Percentiles rank a stretch among this genome's conserved stretches.
Evolutionary conservation across 2,329 filamentous ascomycete species (phyloP).

Genomic region (Hymenoscyphus salicellus): DNA sequence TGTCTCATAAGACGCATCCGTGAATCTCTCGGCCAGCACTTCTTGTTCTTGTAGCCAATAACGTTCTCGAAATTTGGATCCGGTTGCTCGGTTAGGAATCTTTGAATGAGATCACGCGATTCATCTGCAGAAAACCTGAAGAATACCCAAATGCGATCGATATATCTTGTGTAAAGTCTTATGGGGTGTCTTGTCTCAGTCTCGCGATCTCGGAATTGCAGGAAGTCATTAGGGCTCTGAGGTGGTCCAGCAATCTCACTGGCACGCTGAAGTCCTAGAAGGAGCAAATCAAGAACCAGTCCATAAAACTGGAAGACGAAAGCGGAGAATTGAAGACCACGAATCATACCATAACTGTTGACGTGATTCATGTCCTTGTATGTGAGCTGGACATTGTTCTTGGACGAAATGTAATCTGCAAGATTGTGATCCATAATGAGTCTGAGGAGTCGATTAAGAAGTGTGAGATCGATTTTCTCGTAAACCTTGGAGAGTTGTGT

Average conservation of each 20-base stretch:
- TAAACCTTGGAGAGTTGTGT: conserved; percentile 99
- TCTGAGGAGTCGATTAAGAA: conserved; percentile 87
- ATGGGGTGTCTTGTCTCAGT: conserved; percentile 94
- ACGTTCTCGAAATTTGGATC: conserved; percentile 99
- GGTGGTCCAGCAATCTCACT: conserved; percentile 96
- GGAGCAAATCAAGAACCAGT: conserved; percentile 84
- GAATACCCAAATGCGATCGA: conserved; percentile 98
- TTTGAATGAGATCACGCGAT: conserved; percentile 91
- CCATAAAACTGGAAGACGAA: conserved; percentile 99
- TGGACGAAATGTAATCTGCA: conserved; percentile 97
- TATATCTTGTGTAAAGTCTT: conserved; percentile 93
- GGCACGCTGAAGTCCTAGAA: conserved; percentile 91
- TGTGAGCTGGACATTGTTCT: conserved; percentile 98
- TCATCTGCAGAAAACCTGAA: conserved; percentile 91
- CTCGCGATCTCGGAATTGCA: conserved; percentile 91
- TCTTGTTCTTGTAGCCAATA: conserved; percentile 98
- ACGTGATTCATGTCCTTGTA: conserved; percentile 99
- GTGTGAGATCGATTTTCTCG: conserved; percentile 95
- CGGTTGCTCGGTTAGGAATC: conserved; percentile 95
- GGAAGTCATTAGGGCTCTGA: conserved; percentile 91
- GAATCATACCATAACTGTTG: conserved; percentile 98
- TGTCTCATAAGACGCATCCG: conserved; percentile 98
- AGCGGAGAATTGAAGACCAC: conserved; percentile 93
- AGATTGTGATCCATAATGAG: conserved; percentile 99
- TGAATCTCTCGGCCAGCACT: conserved; percentile 97